Evolutionary conservation across 2,329 filamentous ascomycete species (phyloP).

Genomic region (Sporothrix euskadiensis): DNA sequence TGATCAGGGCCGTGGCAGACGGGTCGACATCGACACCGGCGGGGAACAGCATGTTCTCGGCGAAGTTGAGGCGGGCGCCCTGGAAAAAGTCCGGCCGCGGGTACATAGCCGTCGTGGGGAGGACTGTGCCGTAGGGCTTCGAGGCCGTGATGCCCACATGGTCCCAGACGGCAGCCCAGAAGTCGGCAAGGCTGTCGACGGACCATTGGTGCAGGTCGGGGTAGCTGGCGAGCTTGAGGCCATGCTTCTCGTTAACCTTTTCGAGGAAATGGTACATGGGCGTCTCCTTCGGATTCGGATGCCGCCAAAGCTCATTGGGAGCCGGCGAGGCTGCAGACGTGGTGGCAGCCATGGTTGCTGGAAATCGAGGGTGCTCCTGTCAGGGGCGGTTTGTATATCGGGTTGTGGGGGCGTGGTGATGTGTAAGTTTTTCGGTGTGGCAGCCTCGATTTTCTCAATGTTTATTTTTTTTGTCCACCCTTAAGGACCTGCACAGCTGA

Average conservation of each 20-base stretch:
- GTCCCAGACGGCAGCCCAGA: conserved; percentile 86
- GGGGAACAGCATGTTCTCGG: conserved; percentile 90
- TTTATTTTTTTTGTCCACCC: neutral
- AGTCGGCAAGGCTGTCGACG: conserved; percentile 68
- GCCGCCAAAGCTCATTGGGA: conserved; percentile 63
- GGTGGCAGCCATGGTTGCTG: conserved; percentile 9
- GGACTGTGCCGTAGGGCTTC: conserved; percentile 66
- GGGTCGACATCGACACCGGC: conserved; percentile 54
- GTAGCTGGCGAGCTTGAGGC: conserved; percentile 64
- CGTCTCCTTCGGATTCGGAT: conserved; percentile 65
- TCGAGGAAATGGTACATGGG: conserved; percentile 72
- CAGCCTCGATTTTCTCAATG: neutral
- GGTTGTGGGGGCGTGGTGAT: neutral
- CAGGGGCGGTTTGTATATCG: neutral
- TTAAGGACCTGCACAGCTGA: neutral
- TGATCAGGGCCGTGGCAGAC: conserved; percentile 69
- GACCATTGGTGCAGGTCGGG: conserved; percentile 83
- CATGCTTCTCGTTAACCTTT: conserved; percentile 67
- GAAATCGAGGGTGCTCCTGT: neutral
- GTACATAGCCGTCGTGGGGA: conserved; percentile 70
- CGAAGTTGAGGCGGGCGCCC: conserved; percentile 81
- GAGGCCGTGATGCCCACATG: conserved; percentile 76
- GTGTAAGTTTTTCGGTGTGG: neutral
- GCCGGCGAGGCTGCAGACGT: conserved; percentile 1
- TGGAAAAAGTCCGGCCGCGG: conserved; percentile 85